Base-by-base conservation (phyloP, 371 early-diverging fungal genomes). In the Mortierella sp. region DNA sequence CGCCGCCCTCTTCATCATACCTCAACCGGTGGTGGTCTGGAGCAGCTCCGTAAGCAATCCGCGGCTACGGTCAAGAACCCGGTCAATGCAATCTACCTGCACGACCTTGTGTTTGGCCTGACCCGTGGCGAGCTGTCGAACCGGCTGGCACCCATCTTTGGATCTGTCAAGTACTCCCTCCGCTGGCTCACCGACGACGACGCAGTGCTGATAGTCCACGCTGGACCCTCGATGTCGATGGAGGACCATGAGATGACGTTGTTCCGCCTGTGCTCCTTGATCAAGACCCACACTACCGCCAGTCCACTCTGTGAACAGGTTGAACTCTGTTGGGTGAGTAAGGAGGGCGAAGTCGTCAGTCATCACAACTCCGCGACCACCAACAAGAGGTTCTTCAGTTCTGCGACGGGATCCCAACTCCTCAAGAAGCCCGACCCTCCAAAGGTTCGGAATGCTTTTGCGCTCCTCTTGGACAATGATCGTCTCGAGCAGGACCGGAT, bases 261-360 rank as follows among this genome's bases (percentile, higher is more conserved):
- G 39, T 83, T 88, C 81, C 79, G 85, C 16, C 68, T 87, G 4
- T 85, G 88, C 34, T 87, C 88, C 64, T 66, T 47, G 26, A 72
- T 86, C 52, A 78, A 75, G 13, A 80, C 80, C 41, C 67, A 73
- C 1, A 68, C 85, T 0, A 73, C 81, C 24, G 61, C 71, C 1
- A 76, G 61, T 1, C 71, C 68, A 11, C 80, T 82, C 26, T 87
- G 88, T 4, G 80, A 86, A 10, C 86, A 85, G 14, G 85, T 90
- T 1, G 88, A 88, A 67, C 87, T 89, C 64, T 90, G 90, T 66
- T 90, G 90, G 90, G 85, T 90, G 0, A 87, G 89, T 53, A 84
- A 80, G 26, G 78, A 85, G 7, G 90, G 88, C 0, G 85, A 87
- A 40, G 80, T 90, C 31, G 34, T 44, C 19, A 44, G 61, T n/a